Conservation (phyloP, 78 protist species). For the Tieghemostelium lacteum region DNA sequence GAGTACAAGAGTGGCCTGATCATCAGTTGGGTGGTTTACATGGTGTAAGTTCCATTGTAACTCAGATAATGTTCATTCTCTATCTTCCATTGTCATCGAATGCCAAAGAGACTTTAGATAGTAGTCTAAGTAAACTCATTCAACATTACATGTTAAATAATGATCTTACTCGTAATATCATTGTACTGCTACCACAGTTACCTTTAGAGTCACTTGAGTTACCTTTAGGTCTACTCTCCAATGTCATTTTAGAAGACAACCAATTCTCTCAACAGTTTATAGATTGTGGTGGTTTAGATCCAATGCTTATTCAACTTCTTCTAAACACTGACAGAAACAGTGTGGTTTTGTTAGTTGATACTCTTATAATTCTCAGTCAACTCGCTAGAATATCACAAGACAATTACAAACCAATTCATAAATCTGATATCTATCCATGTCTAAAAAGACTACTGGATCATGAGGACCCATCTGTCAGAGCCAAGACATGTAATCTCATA, state of each 20-base stretch:
- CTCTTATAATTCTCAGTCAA: conserved; percentile 82
- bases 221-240: conserved; percentile 51
- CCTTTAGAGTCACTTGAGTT: conserved; percentile 55
- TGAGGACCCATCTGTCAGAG: conserved; percentile 64
- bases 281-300: conserved; percentile 54
- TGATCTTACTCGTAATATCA: conserved; percentile 22
- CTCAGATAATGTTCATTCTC: conserved; percentile 16
- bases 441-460: conserved; percentile 50
- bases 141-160: conserved; percentile 45
- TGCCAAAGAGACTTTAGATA: background rate
- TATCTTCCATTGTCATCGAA: conserved; percentile 38
- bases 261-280: conserved; percentile 23
- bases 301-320: background rate
- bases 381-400: conserved; percentile 79
- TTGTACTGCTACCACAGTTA: conserved; percentile 14
- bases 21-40: conserved; percentile 44
- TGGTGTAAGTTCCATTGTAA: conserved; percentile 26
- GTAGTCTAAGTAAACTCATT: conserved; percentile 16
- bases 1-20: conserved; percentile 47
- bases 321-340: conserved; percentile 20
- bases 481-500: conserved; percentile 91
- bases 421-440: conserved; percentile 23
- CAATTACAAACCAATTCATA: conserved; percentile 45
- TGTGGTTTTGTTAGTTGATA: conserved; percentile 11
- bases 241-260: conserved; percentile 17